Evolutionary conservation across 495 filamentous ascomycete species (phyloP), one percentile per base, ranked within the genome.

Genomic region (Tetracladium setigerum): DNA sequence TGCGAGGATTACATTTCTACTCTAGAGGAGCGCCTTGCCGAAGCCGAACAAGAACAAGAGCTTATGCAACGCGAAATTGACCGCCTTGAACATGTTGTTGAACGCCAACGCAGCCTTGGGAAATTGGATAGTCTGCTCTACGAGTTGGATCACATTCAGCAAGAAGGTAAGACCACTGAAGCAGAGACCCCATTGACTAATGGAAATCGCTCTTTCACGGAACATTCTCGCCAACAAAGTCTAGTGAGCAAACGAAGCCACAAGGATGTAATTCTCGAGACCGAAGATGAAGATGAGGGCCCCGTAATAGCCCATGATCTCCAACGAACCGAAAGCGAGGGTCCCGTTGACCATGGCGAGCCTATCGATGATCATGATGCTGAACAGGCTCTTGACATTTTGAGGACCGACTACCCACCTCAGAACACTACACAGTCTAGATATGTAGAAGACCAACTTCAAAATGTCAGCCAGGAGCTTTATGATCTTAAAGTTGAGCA

Each of bases 1-100:
- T 85, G 78, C 55, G 92, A 99, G 58, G 91, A 96, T 44, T 99
- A 99, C 60, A 97, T 99, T 39, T 90, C 92, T 3, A 97, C 91
- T 2, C 71, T 99, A 30, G 92, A 99, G 64, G 92, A 97, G 63
- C 83, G 92, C 14, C 77, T 99, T 13, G 94, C 94, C 0, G 92
- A 99, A 65, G 79, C 89, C 4, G 92, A 99, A 56, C 91, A 96
- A 60, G 94, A 99, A 58, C 82, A 87, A 58, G 92, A 97, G 59
- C 62, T 95, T 46, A 95, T 97, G 90, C 88, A 95, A 66, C 84
- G 89, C 19, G 92, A 99, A 61, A 86, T 99, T 56, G 83, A 94
- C 62, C 81, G 91, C 32, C 71, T 99, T 30, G 91, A 96, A 62
- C 87, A 95, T 66, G 89, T 97, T 17, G 78, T 99, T 41, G 91